Evolutionary conservation across 805 yeast genomes (phyloP).

Genomic region (Saturnispora silvae): DNA sequence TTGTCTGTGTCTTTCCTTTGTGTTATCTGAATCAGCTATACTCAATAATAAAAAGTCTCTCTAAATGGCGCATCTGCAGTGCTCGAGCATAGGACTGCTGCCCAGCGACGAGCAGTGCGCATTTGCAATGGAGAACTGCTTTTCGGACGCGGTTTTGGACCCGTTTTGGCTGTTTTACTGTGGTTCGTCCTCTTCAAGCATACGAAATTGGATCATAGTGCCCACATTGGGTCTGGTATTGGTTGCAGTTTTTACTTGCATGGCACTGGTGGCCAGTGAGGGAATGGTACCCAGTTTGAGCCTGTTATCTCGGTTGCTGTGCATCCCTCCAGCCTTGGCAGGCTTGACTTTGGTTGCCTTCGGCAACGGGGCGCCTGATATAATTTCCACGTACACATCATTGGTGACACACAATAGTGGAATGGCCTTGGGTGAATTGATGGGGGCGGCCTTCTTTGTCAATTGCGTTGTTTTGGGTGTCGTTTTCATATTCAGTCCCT

Average conservation of each 20-base stretch:
- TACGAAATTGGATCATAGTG: slow-evolving; percentile 14
- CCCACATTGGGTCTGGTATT: slow-evolving; percentile 16
- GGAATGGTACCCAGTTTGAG: slow-evolving; percentile 75
- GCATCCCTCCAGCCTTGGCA: slow-evolving; percentile 68
- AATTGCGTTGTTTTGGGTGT: slow-evolving; percentile 71
- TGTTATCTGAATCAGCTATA: not conserved
- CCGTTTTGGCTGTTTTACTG: slow-evolving; percentile 24
- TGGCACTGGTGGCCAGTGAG: slow-evolving; percentile 79
- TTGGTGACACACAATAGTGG: slow-evolving; percentile 57
- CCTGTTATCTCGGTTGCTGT: slow-evolving; percentile 50
- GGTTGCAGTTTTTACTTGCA: slow-evolving; percentile 42
- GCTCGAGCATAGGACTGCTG: slow-evolving; percentile 9
- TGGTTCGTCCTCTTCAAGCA: slow-evolving; percentile 15
- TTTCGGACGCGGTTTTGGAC: slow-evolving; percentile 21
- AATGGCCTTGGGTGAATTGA: slow-evolving; percentile 79
- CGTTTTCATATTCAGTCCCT: slow-evolving; percentile 61
- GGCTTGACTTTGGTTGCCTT: slow-evolving; percentile 85
- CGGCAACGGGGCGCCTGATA: slow-evolving; percentile 91
- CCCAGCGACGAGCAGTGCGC: slow-evolving; percentile 20
- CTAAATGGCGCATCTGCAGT: slow-evolving; percentile 2
- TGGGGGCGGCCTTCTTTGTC: slow-evolving; percentile 83
- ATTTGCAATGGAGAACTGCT: slow-evolving; percentile 21
- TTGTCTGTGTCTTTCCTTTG: too few relatives aligned
- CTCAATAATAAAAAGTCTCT: too few relatives aligned
- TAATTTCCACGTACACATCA: slow-evolving; percentile 75